Percentiles rank a stretch among this genome's conserved stretches.
Conservation (phyloP, 2,329 filamentous ascomycete genomes). For the Penicillium sp. region DNA sequence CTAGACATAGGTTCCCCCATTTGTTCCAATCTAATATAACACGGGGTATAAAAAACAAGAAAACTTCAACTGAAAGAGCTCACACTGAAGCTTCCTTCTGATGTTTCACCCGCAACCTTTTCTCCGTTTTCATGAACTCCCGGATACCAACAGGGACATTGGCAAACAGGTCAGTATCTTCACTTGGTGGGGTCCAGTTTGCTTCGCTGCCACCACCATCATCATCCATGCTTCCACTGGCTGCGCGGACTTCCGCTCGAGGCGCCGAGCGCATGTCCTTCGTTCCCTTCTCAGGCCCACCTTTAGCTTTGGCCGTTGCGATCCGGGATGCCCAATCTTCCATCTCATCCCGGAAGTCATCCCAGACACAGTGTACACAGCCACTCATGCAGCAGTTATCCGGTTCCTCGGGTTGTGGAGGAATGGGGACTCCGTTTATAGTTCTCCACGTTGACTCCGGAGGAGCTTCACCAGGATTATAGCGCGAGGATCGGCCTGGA, state of each 20-base stretch:
- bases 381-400: conserved; percentile 99
- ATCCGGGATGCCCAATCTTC: conserved; percentile 77
- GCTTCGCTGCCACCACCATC: conserved; percentile 73
- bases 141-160: conserved; percentile 86
- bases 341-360: conserved; percentile 83
- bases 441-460: conserved; percentile 55
- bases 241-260: conserved; percentile 47
- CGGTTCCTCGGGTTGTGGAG: conserved; percentile 80
- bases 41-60: conserved; percentile 13
- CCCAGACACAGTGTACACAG: conserved; percentile 97
- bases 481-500: conserved; percentile 63
- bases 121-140: conserved; percentile 97
- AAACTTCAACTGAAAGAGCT: background rate
- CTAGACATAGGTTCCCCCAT: conserved; percentile 1
- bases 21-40: background rate
- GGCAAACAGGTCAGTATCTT: conserved; percentile 65
- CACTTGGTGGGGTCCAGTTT: conserved; percentile 57
- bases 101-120: conserved; percentile 77
- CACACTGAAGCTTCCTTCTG: conserved; percentile 44
- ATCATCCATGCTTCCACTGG: conserved; percentile 68
- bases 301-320: conserved; percentile 56
- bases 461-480: conserved; percentile 54
- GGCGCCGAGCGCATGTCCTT: conserved; percentile 33
- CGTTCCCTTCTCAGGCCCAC: conserved; percentile 24
- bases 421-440: conserved; percentile 77